Conservation (phyloP, 2,329 filamentous ascomycete species). For the Phaeosphaeriaceae sp. region DNA sequence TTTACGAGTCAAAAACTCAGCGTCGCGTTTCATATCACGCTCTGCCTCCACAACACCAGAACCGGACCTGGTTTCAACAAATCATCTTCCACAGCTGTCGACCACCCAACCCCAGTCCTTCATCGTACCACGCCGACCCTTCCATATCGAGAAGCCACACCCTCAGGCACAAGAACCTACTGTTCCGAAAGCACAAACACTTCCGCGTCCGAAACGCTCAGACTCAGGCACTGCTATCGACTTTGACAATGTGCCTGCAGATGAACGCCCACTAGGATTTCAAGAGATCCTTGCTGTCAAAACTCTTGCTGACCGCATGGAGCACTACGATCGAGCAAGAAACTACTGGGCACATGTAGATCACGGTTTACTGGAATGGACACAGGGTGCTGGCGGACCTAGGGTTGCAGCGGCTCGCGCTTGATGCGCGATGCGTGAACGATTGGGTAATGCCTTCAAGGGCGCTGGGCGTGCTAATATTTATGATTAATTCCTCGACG, state of each 20-base stretch:
- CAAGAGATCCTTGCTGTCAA: constrained; percentile 36
- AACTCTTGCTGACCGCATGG: constrained; percentile 37
- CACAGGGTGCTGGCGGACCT: constrained; percentile 1
- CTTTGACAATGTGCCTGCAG: constrained; percentile 21
- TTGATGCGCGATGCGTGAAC: neutral
- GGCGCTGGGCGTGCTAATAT: neutral
- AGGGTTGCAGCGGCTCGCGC: neutral
- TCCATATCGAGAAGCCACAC: neutral
- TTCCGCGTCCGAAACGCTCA: constrained; percentile 27
- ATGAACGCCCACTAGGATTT: constrained; percentile 38
- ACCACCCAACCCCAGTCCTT: neutral
- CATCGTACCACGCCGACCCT: neutral
- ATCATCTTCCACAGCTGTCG: neutral
- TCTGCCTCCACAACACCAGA: neutral
- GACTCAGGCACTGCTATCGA: constrained; percentile 44
- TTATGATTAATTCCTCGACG: too few relatives aligned
- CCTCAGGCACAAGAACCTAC: neutral
- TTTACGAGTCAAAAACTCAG: neutral
- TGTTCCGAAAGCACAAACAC: neutral
- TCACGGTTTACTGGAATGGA: constrained; percentile 42
- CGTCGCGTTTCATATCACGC: constrained; percentile 5
- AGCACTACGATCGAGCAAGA: constrained; percentile 39
- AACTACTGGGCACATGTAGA: constrained; percentile 46
- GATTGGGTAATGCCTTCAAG: neutral
- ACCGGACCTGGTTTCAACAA: neutral